phyloP scores from a whole-genome alignment of 2,329 filamentous ascomycete genomes.

The Hortaea werneckii region DNA sequence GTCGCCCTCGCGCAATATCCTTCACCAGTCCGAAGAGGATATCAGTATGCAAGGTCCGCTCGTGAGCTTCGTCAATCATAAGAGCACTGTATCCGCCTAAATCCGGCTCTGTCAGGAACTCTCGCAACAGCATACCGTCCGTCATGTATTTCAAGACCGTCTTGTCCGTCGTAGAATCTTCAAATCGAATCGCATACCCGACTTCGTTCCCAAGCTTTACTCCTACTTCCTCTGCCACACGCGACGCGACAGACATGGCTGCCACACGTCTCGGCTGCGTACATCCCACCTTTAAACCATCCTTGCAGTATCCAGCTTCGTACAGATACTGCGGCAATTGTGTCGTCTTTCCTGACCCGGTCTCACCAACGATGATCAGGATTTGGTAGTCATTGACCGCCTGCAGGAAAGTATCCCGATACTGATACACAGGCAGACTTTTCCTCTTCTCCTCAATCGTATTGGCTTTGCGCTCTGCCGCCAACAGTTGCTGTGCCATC shows the following conservation, averaged over 20 bases:
- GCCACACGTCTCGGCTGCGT: conserved; percentile 93
- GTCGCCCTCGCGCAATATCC: conserved; percentile 71
- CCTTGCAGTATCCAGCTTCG: conserved; percentile 80
- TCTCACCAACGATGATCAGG: conserved; percentile 87
- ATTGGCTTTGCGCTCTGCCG: conserved; percentile 76
- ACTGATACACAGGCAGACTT: conserved; percentile 80
- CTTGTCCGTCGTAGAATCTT: conserved; percentile 83
- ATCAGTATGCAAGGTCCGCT: conserved; percentile 83
- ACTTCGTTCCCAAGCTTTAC: conserved; percentile 85
- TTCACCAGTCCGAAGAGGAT: conserved; percentile 82
- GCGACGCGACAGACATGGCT: conserved; percentile 93
- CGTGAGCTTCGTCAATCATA: conserved; percentile 97
- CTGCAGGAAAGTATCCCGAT: conserved; percentile 74
- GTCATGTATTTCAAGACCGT: conserved; percentile 95
- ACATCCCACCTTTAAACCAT: conserved; percentile 75
- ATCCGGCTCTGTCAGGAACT: conserved; percentile 82
- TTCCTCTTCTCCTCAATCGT: conserved; percentile 88
- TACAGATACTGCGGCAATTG: conserved; percentile 90
- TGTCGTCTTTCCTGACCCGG: conserved; percentile 90
- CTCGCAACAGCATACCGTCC: conserved; percentile 85
- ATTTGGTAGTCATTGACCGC: conserved; percentile 80
- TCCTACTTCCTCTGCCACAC: conserved; percentile 89
- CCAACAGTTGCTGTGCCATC: conserved; percentile 71
- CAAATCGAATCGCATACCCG: conserved; percentile 90
- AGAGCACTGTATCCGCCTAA: conserved; percentile 72